Evolutionary conservation across 139 green algal genomes (phyloP).

Genomic region (Chlorella sp.): DNA sequence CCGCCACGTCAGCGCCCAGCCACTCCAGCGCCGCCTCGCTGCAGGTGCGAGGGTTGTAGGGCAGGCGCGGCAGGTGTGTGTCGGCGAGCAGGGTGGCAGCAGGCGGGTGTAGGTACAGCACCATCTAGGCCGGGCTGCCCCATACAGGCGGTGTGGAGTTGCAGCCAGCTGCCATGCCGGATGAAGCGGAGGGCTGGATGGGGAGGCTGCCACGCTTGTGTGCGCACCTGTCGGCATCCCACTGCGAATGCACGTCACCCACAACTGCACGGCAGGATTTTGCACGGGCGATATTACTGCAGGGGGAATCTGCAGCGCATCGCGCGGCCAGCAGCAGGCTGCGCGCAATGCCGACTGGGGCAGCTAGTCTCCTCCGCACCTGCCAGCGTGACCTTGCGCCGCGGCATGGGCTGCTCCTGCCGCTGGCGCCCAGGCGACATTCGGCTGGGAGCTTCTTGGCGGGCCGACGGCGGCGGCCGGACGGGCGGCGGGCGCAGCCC

Average conservation of each 20-base stretch:
- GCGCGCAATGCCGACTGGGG: neutral
- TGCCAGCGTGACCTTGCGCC: too few species aligned
- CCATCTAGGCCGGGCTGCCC: too few species aligned
- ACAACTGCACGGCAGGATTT: conserved; percentile 40
- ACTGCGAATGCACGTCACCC: conserved; percentile 75
- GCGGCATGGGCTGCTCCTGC: too few species aligned
- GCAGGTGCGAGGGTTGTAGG: neutral
- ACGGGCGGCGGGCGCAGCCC: neutral
- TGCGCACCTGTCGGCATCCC: conserved; percentile 6
- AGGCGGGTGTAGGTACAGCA: too few species aligned
- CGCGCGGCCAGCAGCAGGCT: neutral
- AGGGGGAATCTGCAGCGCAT: too few species aligned
- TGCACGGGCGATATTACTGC: too few species aligned
- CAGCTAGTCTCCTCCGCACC: neutral
- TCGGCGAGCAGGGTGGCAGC: too few species aligned
- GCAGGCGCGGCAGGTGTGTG: neutral
- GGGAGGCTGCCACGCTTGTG: too few species aligned
- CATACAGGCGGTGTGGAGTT: too few species aligned
- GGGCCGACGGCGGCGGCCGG: neutral
- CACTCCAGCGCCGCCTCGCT: conserved; percentile 54
- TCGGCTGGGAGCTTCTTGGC: too few species aligned
- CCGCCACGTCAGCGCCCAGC: conserved; percentile 57
- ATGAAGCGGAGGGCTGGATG: too few species aligned
- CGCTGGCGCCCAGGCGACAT: neutral
- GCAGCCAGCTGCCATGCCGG: too few species aligned